These are phyloP conservation scores for Hymenoscyphus albidus DNA, from an alignment of 2,329 filamentous ascomycete genomes.

Conservation along the genomic window DNA sequence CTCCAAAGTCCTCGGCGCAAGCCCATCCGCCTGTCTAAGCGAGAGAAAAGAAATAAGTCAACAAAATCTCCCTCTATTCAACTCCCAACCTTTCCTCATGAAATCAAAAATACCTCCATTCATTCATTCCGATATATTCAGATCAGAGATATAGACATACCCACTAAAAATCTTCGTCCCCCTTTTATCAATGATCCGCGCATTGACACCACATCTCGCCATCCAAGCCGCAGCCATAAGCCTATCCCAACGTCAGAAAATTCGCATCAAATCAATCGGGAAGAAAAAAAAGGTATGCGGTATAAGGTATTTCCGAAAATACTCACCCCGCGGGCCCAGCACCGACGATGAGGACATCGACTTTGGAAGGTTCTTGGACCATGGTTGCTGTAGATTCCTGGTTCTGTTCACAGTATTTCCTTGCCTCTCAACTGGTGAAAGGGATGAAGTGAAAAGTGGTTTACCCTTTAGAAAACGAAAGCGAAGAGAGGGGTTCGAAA, in stretches of 20 bases:
- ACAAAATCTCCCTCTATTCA: no score
- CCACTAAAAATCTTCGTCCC: slow-evolving; percentile 34
- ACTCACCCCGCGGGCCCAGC: slow-evolving; percentile 44
- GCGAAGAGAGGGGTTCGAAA: no score
- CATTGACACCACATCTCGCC: slow-evolving; percentile 44
- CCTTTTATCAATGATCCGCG: slow-evolving; percentile 46
- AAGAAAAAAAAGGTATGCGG: no score
- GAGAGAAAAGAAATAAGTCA: neutral
- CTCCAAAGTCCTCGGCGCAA: slow-evolving; percentile 58
- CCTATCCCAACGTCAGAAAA: slow-evolving; percentile 16
- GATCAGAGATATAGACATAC: no score
- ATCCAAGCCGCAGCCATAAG: slow-evolving; percentile 49
- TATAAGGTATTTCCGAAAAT: neutral
- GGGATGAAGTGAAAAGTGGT: no score
- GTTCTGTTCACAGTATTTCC: no score
- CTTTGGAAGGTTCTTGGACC: slow-evolving; percentile 13
- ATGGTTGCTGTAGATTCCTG: neutral
- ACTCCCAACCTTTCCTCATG: no score
- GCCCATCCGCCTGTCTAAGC: slow-evolving; percentile 58
- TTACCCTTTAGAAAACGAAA: no score
- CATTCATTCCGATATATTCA: no score
- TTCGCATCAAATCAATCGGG: neutral
- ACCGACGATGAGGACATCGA: slow-evolving; percentile 47
- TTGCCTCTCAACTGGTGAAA: no score
- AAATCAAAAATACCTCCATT: no score